Percentiles rank a stretch among this genome's conserved stretches.
Conservation (phyloP, 768 basidiomycete genomes). For the Astraeus odoratus region DNA sequence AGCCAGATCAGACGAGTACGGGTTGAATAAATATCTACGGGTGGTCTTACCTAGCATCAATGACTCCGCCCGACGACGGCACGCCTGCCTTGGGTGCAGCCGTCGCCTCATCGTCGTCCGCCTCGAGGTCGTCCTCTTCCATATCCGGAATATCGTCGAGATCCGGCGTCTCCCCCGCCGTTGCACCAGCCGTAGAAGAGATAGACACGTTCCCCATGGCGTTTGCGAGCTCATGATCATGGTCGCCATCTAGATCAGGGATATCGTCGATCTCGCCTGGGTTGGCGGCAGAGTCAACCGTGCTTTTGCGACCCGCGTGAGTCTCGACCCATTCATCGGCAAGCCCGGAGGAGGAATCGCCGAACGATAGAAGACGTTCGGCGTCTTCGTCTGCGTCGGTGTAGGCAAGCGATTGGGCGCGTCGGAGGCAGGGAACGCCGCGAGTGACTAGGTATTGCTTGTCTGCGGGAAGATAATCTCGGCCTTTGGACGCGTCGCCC, state of each 20-base stretch:
- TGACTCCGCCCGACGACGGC: slow-evolving; percentile 26
- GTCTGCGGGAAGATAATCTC: slow-evolving; percentile 90
- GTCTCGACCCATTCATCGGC: slow-evolving; percentile 99
- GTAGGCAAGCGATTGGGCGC: slow-evolving; percentile 88
- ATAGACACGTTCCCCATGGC: slow-evolving; percentile 43
- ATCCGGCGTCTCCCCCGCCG: slow-evolving; percentile 66
- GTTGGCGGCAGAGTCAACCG: slow-evolving; percentile 47
- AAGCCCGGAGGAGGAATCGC: slow-evolving; percentile 43
- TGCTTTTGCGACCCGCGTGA: slow-evolving; percentile 69
- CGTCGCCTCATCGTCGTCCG: slow-evolving; percentile 83
- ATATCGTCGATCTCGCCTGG: slow-evolving; percentile 76
- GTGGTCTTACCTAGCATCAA: slow-evolving; percentile 44
- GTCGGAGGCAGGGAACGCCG: slow-evolving; percentile 93
- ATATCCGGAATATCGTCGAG: slow-evolving; percentile 98
- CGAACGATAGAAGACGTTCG: slow-evolving; percentile 85
- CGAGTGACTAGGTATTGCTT: slow-evolving; percentile 96
- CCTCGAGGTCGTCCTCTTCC: slow-evolving; percentile 90
- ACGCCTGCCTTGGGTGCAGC: slow-evolving; percentile 45
- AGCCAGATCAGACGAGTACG: slow-evolving; percentile 7
- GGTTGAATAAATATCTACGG: neutral
- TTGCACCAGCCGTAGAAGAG: slow-evolving; percentile 26
- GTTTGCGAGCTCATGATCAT: slow-evolving; percentile 29
- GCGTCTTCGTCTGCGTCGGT: slow-evolving; percentile 96
- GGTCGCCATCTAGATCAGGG: slow-evolving; percentile 69
- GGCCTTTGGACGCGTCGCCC: slow-evolving; percentile 76